Evolutionary conservation across 2,329 filamentous ascomycete species (phyloP), one percentile per base, ranked within the genome.

Genomic region (Penicillium sp.): DNA sequence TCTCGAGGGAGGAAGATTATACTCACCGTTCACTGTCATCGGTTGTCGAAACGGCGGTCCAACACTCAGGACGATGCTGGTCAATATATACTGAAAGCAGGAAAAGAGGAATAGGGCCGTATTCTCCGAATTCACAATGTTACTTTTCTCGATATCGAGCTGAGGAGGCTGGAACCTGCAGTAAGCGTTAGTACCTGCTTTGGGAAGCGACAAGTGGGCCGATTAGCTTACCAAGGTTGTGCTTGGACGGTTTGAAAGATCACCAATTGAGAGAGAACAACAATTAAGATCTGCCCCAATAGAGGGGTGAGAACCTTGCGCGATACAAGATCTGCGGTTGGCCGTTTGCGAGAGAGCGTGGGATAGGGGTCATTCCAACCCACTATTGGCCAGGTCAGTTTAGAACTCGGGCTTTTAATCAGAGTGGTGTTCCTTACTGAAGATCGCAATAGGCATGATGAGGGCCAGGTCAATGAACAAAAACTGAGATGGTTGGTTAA

Each of bases 381-480:
- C 92, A 98, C 77, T 80, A 28, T 35, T 32, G 35, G 14, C 6
- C 37, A 5, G 37, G 37, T 34, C 15, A 42, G 23, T 37, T 33
- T 36, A 14, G 13, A 9, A 14, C 32, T 4, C 11, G 34, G 13
- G 16, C 5, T 3, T 16, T 3, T 12, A 6, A 25, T 22, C 1
- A 12, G 11, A 20, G 23, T 15, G 10, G 12, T 6, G 12, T 29
- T 30, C 56, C 76, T 70, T 67, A 80, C 77, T 98, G 62, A 96
- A 96, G 42, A 98, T 86, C 15, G 92, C 92, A 54, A 98, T 94
- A 3, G 92, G 92, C 2, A 98, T 71, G 56, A 98, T 98, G 39
- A 98, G 78, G 3, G 84, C 72, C 10, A 98, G 73, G 55, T 98
- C 92, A 57, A 98, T 96, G 65, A 90, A 96, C 3, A 98, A 74